phyloP scores from a whole-genome alignment of 1,284 basidiomycete genomes.

The Marasmius sp. region DNA sequence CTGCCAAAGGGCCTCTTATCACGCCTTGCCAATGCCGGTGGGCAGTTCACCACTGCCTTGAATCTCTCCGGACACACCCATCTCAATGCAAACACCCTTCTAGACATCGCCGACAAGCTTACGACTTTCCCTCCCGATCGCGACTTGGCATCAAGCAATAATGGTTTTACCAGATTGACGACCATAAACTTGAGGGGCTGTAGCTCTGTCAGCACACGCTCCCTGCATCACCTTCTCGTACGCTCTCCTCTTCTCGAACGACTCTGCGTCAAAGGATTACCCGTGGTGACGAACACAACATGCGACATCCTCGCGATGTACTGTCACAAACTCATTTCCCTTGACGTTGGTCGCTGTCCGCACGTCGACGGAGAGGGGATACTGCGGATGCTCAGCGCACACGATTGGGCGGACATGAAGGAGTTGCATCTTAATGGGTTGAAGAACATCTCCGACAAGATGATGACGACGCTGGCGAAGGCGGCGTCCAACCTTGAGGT shows the following conservation, averaged over 20 bases:
- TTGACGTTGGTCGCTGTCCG: constrained; percentile 77
- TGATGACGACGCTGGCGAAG: constrained; percentile 60
- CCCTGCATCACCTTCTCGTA: constrained; percentile 72
- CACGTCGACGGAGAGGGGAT: constrained; percentile 70
- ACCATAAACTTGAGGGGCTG: constrained; percentile 78
- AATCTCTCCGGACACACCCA: constrained; percentile 66
- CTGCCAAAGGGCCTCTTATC: constrained; percentile 50
- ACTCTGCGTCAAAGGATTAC: constrained; percentile 69
- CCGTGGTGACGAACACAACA: constrained; percentile 70
- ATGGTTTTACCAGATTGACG: constrained; percentile 63
- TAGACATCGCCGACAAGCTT: constrained; percentile 53
- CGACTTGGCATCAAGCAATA: constrained; percentile 19
- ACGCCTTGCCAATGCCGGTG: constrained; percentile 51
- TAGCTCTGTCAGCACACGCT: constrained; percentile 56
- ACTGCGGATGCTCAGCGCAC: constrained; percentile 38
- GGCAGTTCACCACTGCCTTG: constrained; percentile 67
- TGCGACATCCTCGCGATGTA: constrained; percentile 62
- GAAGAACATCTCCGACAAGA: constrained; percentile 54
- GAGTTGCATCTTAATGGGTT: constrained; percentile 69
- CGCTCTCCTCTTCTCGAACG: constrained; percentile 61
- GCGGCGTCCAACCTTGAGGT: constrained; percentile 74
- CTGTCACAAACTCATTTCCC: constrained; percentile 52
- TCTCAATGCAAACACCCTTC: constrained; percentile 49
- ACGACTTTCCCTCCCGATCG: constrained; percentile 28
- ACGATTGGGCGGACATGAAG: constrained; percentile 49